Base-by-base conservation (phyloP, 139 green algal species). In the Diplosphaera chodatii region DNA sequence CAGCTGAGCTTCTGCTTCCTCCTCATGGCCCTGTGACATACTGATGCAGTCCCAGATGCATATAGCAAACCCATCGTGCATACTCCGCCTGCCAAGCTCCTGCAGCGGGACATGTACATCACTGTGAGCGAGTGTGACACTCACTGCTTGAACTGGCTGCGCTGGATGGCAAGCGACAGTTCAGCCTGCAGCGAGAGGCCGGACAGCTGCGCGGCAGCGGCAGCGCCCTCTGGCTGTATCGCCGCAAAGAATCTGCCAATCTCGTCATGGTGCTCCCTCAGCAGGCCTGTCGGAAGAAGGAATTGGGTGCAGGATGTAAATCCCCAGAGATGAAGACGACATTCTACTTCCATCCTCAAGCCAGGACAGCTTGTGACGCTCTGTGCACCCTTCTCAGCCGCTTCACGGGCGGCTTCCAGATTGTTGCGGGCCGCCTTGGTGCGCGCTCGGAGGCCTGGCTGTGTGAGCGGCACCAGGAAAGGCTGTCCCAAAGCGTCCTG, bases 241-340 rank as follows among this genome's bases (percentile, higher is more conserved):
- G 83, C 83, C 30, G 77, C 74, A 64, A 88, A 64, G 71, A 83
- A 88, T 21, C 64, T 71, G 30, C 74, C 83, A 20, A 80, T 62
- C 31, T 80, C 68, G 69, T 88, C 83, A 29, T 88, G 83, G n/a
- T 80, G 69, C 28, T 67, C 29, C 64, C 65, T 29, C 69, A 56
- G 68, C 65, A 88, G 67, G 28, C 56, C 72, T 67, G 81, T 33
- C 15, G 33, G n/a, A n/a, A n/a, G n/a, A n/a, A n/a, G n/a, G n/a
- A n/a, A n/a, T n/a, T n/a, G n/a, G n/a, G n/a, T n/a, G n/a, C n/a
- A n/a, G n/a, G n/a, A n/a, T n/a, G n/a, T n/a, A n/a, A n/a, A n/a
- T n/a, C n/a, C n/a, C n/a, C n/a, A n/a, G n/a, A n/a, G n/a, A n/a
- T n/a, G n/a, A n/a, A n/a, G n/a, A n/a, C n/a, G n/a, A n/a, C n/a